Percentiles rank a stretch among this genome's conserved stretches.
These are phyloP conservation scores for Brassica hybrid DNA, from an alignment of 441 rosid species.

Conservation along the genomic window DNA sequence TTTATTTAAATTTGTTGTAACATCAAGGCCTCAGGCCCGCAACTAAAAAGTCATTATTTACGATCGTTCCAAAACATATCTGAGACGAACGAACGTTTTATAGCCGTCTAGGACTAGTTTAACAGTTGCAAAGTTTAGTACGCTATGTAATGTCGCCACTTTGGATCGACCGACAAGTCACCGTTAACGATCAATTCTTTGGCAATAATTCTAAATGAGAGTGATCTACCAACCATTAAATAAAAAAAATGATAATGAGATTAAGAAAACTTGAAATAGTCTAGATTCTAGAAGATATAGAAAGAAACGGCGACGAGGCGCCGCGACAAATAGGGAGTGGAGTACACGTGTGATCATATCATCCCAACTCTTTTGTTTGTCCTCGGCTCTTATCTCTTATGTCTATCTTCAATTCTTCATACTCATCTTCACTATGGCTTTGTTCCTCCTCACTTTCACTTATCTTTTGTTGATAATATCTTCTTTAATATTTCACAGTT, in stretches of 20 bases:
- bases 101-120: background rate
- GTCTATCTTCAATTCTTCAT: slow-evolving; percentile 31
- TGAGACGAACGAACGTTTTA: background rate
- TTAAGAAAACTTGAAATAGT: background rate
- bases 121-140: background rate
- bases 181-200: background rate
- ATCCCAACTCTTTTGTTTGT: slow-evolving; percentile 27
- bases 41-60: background rate
- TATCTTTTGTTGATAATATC: slow-evolving; percentile 22
- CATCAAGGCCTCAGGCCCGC: background rate
- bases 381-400: slow-evolving; percentile 16
- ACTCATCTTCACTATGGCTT: slow-evolving; percentile 17
- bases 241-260: background rate
- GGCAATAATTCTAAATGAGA: background rate
- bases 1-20: too few species aligned
- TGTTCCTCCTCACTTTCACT: slow-evolving; percentile 12
- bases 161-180: slow-evolving; percentile 8
- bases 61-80: background rate
- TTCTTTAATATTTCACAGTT: background rate
- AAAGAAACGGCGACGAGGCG: slow-evolving; percentile 43
- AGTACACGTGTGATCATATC: slow-evolving; percentile 41
- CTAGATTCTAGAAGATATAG: background rate
- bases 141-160: background rate
- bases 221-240: background rate
- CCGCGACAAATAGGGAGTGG: slow-evolving; percentile 42